Base-by-base conservation (phyloP, 1,284 basidiomycete species). In the Amylostereum areolatum region DNA sequence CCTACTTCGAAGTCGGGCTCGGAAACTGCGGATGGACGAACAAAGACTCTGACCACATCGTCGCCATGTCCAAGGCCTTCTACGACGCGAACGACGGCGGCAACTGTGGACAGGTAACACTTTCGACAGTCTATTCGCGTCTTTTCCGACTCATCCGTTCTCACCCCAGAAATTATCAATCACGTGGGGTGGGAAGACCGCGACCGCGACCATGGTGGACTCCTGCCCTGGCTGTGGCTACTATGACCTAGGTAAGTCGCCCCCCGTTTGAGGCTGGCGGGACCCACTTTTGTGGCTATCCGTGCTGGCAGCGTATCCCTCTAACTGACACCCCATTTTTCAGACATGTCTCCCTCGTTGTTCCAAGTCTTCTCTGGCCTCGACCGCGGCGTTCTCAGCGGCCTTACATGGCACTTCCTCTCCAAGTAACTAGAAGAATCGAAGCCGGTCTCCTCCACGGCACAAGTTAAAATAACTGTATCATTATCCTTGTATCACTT, bases 301-400 rank as follows among this genome's bases (percentile, higher is more conserved):
- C 18, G 18, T 18, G 18, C 18, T 18, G 18, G 18, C 18, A 40
- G 18, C 3, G 2, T n/a, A 31, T 5, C n/a, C 6, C 29, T 31
- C 37, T 25, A 33, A 45, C 49, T 9, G 47, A 31, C 33, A 11
- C 2, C 25, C 18, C 47, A 28, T 25, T 12, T 39, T 24, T 54
- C 45, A 83, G 82, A 84, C 59, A 72, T 84, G 73, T 82, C 80
- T 25, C 69, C 71, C 7, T 63, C 66, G 6, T 52, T 76, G 11
- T 80, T 80, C 63, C 1, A 72, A 52, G 40, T 71, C 48, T 54
- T 83, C 25, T 72, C 64, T 12, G 1, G 35, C 2, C 52, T 49
- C 6, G 2, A 12, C 28, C 18, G 57, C 5, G 81, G 80, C 11
- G 66, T 67, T 12, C 55, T 83, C 25, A 39, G 50, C n/a, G 27